Base-by-base conservation (phyloP, 106 monocot genomes). In the Iris macrosiphon region DNA sequence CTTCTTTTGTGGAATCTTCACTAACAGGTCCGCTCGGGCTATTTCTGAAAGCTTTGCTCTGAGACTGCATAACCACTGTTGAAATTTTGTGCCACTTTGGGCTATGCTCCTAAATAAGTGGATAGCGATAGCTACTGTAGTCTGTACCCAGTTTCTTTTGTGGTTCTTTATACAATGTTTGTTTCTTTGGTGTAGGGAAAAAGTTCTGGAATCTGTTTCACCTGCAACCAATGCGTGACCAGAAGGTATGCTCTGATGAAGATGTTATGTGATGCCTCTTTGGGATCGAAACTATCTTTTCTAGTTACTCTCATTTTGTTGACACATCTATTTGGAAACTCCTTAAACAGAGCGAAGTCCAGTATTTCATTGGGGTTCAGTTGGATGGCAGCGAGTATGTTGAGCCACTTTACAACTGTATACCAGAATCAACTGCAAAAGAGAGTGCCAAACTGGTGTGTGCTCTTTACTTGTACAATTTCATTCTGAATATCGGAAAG, bases 121-220 rank as follows among this genome's bases (percentile, higher is more conserved):
- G n/a, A n/a, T n/a, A n/a, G n/a, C n/a, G n/a, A n/a, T n/a, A n/a
- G n/a, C n/a, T n/a, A n/a, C n/a, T n/a, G n/a, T n/a, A n/a, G n/a
- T n/a, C n/a, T 52, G 11, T 14, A 21, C 21, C 32, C 9, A 55
- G 20, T 24, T 55, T 45, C 55, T 25, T 57, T 23, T 33, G 30
- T 32, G 14, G 13, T 42, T 38, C 57, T 64, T 37, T 45, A 29
- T 46, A 30, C 49, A 11, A 59, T 40, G 40, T 34, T 49, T 17
- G 20, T 57, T 54, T 58, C 32, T 37, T 13, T 72, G 43, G 13
- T 1, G 10, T 74, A 96, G 95, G 95, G 25, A 89, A 85, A 41
- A 96, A 89, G 35, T 96, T 96, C 52, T 96, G 95, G 95, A 96
- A 96, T 67, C 76, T 96, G 31, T 96, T 96, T 75, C 95, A 96